Evolutionary conservation across 768 basidiomycete species (phyloP).

Genomic region (Floccularia luteovirens): DNA sequence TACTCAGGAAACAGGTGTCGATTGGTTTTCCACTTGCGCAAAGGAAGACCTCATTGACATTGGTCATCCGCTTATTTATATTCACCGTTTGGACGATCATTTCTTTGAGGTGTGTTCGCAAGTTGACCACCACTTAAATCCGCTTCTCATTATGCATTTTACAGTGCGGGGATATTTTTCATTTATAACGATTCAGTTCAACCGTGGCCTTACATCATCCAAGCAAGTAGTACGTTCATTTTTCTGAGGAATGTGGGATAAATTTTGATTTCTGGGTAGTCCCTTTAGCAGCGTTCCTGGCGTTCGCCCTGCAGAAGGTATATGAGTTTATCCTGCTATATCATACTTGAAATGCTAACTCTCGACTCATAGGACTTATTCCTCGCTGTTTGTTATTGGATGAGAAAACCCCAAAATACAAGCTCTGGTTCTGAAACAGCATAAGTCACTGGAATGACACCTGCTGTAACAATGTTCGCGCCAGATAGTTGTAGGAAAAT

Average conservation of each 20-base stretch:
- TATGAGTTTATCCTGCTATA: slow-evolving; percentile 4
- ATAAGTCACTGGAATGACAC: neutral
- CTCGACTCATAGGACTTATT: slow-evolving; percentile 26
- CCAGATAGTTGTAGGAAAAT: no score
- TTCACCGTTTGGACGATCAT: slow-evolving; percentile 39
- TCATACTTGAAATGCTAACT: slow-evolving; percentile 1
- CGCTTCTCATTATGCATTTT: neutral
- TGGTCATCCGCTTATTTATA: slow-evolving; percentile 29
- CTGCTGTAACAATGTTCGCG: neutral
- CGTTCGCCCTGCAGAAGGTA: slow-evolving; percentile 46
- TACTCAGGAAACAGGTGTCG: slow-evolving; percentile 26
- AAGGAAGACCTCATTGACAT: slow-evolving; percentile 23
- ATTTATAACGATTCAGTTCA: slow-evolving; percentile 17
- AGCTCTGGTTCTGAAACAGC: neutral
- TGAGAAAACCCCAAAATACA: slow-evolving; percentile 1
- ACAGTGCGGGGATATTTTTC: slow-evolving; percentile 30
- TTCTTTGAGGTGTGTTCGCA: slow-evolving; percentile 29
- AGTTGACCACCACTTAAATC: slow-evolving; percentile 2
- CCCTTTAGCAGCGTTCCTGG: slow-evolving; percentile 36
- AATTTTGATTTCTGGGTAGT: slow-evolving; percentile 22
- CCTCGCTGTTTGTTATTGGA: slow-evolving; percentile 25
- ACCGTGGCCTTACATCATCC: slow-evolving; percentile 36
- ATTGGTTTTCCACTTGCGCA: slow-evolving; percentile 32
- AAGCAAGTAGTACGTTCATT: slow-evolving; percentile 35
- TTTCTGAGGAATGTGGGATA: slow-evolving; percentile 2